A percentile compares a stretch with the other conserved stretches of the same genome.
Evolutionary conservation across 1,284 basidiomycete species (phyloP).

Genomic region (Pascua guehoae): DNA sequence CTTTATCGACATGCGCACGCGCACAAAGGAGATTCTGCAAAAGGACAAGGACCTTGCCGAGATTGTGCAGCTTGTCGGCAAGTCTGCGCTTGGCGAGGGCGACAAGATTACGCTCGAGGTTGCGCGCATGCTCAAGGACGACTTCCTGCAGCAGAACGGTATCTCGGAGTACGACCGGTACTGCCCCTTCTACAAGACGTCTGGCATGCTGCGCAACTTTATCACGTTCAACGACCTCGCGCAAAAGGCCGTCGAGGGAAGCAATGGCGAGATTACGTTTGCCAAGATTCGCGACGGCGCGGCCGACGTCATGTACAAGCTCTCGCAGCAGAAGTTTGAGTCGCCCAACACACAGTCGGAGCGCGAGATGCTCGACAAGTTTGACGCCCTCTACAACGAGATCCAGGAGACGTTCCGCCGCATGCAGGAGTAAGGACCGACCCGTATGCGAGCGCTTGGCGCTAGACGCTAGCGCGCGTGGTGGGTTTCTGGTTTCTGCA

Average conservation of each 20-base stretch:
- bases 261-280: constrained; percentile 76
- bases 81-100: constrained; percentile 92
- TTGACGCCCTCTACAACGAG: constrained; percentile 72
- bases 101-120: constrained; percentile 99
- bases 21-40: constrained; percentile 93
- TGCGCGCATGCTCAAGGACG: constrained; percentile 91
- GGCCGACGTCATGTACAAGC: constrained; percentile 85
- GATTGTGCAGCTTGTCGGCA: constrained; percentile 98
- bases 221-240: constrained; percentile 89
- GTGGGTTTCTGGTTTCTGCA: too few species aligned
- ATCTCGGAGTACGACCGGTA: constrained; percentile 95
- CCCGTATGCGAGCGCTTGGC: too few species aligned
- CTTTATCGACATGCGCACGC: constrained; percentile 86
- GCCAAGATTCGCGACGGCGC: constrained; percentile 84
- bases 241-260: constrained; percentile 75
- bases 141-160: constrained; percentile 98
- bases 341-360: constrained; percentile 69
- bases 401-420: constrained; percentile 87
- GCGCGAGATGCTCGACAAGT: constrained; percentile 71
- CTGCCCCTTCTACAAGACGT: constrained; percentile 99
- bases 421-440: constrained; percentile 65
- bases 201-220: constrained; percentile 92
- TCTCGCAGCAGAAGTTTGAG: constrained; percentile 99
- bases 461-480: too few species aligned
- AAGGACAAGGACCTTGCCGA: constrained; percentile 98